phyloP scores from a whole-genome alignment of 192 early-diverging fungal species.

The Backusella circina region DNA sequence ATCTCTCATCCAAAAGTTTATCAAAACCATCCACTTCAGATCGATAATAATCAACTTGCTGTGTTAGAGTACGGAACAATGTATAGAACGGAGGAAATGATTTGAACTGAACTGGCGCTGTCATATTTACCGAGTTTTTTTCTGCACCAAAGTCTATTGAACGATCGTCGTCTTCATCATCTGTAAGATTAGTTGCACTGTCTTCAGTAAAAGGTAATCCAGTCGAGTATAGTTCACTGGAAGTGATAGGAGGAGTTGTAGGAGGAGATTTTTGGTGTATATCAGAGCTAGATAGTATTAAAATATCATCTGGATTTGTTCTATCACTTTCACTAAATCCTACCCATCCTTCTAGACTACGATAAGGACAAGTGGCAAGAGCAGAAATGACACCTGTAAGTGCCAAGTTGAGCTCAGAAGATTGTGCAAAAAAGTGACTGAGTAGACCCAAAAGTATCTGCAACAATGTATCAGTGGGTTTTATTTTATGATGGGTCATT shows the following conservation, averaged over 20 bases:
- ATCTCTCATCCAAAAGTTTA: conserved; percentile 45
- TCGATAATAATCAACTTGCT: conserved; percentile 64
- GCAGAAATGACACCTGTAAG: conserved; percentile 86
- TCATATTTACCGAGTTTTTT: conserved; percentile 2
- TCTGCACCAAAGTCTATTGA: conserved; percentile 37
- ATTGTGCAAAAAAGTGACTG: conserved; percentile 81
- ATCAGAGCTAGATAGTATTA: neutral
- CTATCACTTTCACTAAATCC: conserved; percentile 49
- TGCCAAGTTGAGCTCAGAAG: conserved; percentile 84
- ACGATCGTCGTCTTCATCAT: conserved; percentile 40
- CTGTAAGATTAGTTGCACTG: neutral
- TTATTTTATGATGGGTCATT: conserved; percentile 37
- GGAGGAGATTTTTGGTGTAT: neutral
- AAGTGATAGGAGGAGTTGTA: neutral
- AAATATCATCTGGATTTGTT: conserved; percentile 36
- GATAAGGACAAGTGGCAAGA: conserved; percentile 70
- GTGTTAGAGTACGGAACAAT: conserved; percentile 56
- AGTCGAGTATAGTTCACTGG: neutral
- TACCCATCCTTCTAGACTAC: conserved; percentile 71
- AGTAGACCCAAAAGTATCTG: conserved; percentile 67
- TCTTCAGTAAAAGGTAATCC: neutral
- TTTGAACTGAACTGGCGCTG: conserved; percentile 38
- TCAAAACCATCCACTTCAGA: conserved; percentile 61
- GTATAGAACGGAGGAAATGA: conserved; percentile 64
- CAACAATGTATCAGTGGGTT: conserved; percentile 57